Percentiles rank a stretch among this genome's conserved stretches.
These are phyloP conservation scores for Zelopaecilomyces penicillatus DNA, from an alignment of 2,329 filamentous ascomycete species.

Conservation along the genomic window DNA sequence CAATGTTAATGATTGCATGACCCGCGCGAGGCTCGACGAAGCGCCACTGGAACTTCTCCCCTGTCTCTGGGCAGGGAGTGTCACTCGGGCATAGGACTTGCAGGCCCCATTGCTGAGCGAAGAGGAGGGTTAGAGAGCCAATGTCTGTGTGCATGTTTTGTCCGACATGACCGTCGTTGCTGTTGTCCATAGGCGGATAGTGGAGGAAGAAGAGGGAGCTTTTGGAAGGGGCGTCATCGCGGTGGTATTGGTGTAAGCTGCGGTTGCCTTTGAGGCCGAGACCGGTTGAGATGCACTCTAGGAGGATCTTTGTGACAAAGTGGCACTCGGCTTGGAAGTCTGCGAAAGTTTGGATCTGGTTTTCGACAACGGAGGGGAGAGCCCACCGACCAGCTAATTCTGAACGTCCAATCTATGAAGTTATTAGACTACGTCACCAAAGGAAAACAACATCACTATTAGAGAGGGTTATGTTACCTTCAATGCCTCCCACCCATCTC, in stretches of 20 bases:
- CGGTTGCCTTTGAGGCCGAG: constrained; percentile 33
- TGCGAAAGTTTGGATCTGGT: neutral
- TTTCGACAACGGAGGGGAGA: neutral
- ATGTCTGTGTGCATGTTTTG: constrained; percentile 22
- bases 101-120: constrained; percentile 21
- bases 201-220: constrained; percentile 42
- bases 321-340: constrained; percentile 33
- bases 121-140: constrained; percentile 20
- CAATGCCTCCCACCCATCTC: constrained; percentile 3
- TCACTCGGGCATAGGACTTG: constrained; percentile 11
- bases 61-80: neutral
- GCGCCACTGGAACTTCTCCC: constrained; percentile 12
- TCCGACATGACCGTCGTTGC: constrained; percentile 3
- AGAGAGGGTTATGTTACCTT: neutral
- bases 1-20: constrained; percentile 26
- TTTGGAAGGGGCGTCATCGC: constrained; percentile 37
- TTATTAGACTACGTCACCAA: neutral
- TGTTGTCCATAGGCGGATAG: constrained; percentile 30
- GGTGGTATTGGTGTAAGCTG: constrained; percentile 40
- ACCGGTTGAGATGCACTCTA: constrained; percentile 38
- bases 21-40: constrained; percentile 18
- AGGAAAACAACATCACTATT: neutral
- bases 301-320: constrained; percentile 38
- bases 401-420: neutral
- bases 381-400: constrained; percentile 1